Evolutionary conservation across 208 protist genomes (phyloP).

Genomic region (Leptomonas seymouri): DNA sequence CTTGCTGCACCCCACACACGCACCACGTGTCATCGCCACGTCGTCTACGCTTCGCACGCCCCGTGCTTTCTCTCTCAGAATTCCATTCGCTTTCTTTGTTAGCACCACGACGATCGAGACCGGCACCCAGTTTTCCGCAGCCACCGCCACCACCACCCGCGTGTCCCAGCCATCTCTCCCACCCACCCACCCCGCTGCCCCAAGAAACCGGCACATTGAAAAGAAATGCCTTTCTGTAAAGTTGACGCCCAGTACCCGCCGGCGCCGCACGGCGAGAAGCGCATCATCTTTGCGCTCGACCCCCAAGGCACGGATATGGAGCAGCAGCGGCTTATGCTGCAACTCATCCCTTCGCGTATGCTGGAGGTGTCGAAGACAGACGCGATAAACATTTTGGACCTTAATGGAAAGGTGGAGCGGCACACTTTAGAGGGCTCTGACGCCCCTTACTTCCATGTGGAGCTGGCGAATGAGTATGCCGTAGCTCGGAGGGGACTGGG

Average conservation of each 20-base stretch:
- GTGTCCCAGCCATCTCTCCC: too few species aligned
- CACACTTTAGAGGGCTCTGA: constrained; percentile 32
- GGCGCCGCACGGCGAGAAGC: constrained; percentile 39
- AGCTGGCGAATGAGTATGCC: constrained; percentile 28
- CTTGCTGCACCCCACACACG: too few species aligned
- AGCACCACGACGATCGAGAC: too few species aligned
- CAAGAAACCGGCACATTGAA: too few species aligned
- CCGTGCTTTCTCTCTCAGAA: too few species aligned
- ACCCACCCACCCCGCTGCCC: too few species aligned
- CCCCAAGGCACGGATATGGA: constrained; percentile 38
- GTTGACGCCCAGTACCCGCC: constrained; percentile 39
- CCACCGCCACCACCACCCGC: too few species aligned
- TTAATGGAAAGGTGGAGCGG: constrained; percentile 32
- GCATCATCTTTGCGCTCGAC: constrained; percentile 64
- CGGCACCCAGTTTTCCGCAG: too few species aligned
- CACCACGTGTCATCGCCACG: too few species aligned
- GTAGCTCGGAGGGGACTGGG: constrained; percentile 21
- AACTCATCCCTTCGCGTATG: constrained; percentile 60
- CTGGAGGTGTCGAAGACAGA: constrained; percentile 36
- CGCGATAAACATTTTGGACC: constrained; percentile 26
- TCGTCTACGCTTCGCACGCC: too few species aligned
- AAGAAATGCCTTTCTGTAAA: constrained; percentile 43
- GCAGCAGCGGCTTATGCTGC: constrained; percentile 44
- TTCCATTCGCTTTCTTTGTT: too few species aligned
- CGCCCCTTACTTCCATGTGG: constrained; percentile 53